Percentiles rank a stretch among this genome's conserved stretches.
Conservation (phyloP, 1,284 basidiomycete genomes). For the Boletellus deceptivus region DNA sequence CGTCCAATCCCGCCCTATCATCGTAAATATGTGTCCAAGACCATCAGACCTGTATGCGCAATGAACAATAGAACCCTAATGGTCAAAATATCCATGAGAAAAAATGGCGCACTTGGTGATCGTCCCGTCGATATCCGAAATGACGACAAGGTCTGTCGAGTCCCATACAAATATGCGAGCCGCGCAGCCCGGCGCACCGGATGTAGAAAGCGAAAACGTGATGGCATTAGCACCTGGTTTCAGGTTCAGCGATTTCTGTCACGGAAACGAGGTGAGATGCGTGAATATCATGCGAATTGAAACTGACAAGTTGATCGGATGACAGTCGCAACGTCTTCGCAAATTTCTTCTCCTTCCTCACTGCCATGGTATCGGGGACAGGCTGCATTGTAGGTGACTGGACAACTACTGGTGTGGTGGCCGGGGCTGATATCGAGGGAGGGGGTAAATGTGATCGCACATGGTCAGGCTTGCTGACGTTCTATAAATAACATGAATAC, state of each 20-base stretch:
- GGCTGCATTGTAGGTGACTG: conserved; percentile 26
- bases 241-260: conserved; percentile 81
- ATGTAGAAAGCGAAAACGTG: conserved; percentile 93
- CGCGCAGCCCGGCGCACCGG: conserved; percentile 83
- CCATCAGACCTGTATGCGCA: conserved; percentile 78
- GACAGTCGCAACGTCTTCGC: conserved; percentile 92
- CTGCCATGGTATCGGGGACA: conserved; percentile 7
- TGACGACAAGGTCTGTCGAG: conserved; percentile 82
- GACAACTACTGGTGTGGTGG: conserved; percentile 22
- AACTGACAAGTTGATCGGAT: conserved; percentile 74
- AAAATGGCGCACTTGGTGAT: conserved; percentile 82
- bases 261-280: conserved; percentile 3
- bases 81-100: background rate
- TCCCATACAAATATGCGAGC: conserved; percentile 98
- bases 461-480: conserved; percentile 3
- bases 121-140: conserved; percentile 99
- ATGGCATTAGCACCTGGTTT: conserved; percentile 90
- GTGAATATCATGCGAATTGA: background rate
- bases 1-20: conserved; percentile 99
- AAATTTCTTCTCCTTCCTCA: conserved; percentile 49
- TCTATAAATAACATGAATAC: conserved; percentile 16
- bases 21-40: conserved; percentile 95
- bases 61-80: background rate
- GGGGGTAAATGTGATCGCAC: conserved; percentile 3
- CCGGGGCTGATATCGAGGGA: conserved; percentile 26